Evolutionary conservation across 768 basidiomycete genomes (phyloP), one percentile per base, ranked within the genome.

Genomic region (Pulveroboletus ravenelii): DNA sequence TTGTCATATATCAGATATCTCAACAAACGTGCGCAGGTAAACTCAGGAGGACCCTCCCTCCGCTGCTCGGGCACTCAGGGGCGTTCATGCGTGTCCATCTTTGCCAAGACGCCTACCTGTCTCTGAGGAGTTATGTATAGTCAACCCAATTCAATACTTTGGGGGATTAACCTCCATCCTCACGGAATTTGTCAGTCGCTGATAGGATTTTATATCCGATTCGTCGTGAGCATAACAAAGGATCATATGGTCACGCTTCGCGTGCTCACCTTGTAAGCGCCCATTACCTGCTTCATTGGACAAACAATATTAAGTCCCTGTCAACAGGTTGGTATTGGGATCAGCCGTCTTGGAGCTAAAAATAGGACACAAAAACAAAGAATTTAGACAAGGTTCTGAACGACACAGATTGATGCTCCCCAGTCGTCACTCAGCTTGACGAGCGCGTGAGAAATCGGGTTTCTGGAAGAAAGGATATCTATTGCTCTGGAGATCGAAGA

Each of bases 81-180:
- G n/a, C 14, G 17, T 32, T 13, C 27, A 10, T 45, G 84, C 82
- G 85, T 5, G 82, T 87, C 1, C 88, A 87, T 59, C 78, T 85
- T 43, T 79, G 82, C 5, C 81, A 78, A 57, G 82, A 86, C 30
- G 81, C 74, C 5, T 49, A 39, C 1, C 58, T 75, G 1, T 84
- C 83, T 0, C 74, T 78, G 66, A 60, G 69, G 0, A 23, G 40
- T 14, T 84, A 82, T 56, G 20, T 23, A 23, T 23, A 42, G 38
- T n/a, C 14, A 15, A 18, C 44, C 27, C 23, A 41, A 29, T 25
- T 25, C 23, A n/a, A 51, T 40, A 4, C 0, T 39, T 32, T 85
- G 84, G 84, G 64, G 62, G 39, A 80, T 13, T 5, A 32, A 12
- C 32, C 32, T 14, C 14, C 5, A 81, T 84, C 3, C 62, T 89